A percentile compares a stretch with the other conserved stretches of the same genome.
Conservation (phyloP, 2,329 filamentous ascomycete species). For the Botrytis paeoniae region DNA sequence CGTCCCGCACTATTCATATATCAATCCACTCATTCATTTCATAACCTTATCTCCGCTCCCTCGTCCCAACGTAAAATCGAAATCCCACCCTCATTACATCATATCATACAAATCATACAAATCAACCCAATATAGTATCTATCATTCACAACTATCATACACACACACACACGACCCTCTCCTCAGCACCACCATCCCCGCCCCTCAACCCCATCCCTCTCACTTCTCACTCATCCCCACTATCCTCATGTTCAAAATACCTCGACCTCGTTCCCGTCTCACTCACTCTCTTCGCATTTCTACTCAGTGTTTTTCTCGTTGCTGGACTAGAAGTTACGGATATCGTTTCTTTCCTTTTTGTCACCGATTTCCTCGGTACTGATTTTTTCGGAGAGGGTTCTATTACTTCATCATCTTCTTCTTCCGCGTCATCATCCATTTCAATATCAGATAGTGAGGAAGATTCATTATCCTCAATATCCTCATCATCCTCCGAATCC, state of each 20-base stretch:
- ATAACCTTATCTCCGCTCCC: no score
- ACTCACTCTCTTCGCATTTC: constrained; percentile 32
- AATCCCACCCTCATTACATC: no score
- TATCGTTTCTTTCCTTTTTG: constrained; percentile 12
- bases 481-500: constrained; percentile 24
- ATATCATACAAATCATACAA: no score
- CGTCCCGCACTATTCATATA: no score
- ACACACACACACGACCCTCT: background rate
- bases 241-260: constrained; percentile 35
- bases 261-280: constrained; percentile 32
- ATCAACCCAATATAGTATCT: no score
- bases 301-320: constrained; percentile 30
- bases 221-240: constrained; percentile 15
- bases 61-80: no score
- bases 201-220: background rate
- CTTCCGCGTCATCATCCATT: background rate
- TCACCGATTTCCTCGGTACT: constrained; percentile 14
- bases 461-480: background rate
- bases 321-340: constrained; percentile 10
- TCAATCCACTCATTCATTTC: no score
- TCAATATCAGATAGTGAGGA: constrained; percentile 12
- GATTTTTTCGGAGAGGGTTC: background rate
- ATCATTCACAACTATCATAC: no score
- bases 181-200: background rate
- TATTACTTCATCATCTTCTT: background rate